Base-by-base conservation (phyloP, 202 grass and related monocot genomes). In the Digitaria exilis region DNA sequence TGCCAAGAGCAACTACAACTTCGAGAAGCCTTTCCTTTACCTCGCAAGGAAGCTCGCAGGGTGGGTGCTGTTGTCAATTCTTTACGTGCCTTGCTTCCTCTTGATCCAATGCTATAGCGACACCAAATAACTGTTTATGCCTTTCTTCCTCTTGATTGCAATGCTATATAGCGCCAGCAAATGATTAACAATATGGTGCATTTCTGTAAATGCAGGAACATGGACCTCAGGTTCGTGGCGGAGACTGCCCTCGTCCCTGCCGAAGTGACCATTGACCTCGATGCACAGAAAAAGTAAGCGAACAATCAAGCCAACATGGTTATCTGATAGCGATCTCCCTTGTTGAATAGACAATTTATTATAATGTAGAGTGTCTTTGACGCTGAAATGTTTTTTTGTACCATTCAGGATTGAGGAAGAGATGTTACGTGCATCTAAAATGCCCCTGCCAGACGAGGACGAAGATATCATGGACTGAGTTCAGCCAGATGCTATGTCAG, bases 1-100 rank as follows among this genome's bases (percentile, higher is more conserved):
- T 37, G 90, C 90, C 43, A 92, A 92, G 83, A 92, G 87, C 45
- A 92, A 92, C 73, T 91, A 91, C 42, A 92, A 89, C 55, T 92
- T 92, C 76, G 90, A 92, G 90, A 92, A 89, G 67, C 87, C 87
- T 32, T 92, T 92, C 64, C 90, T 92, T 44, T 92, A 84, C 81
- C 77, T 92, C 55, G 86, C 90, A 51, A 88, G 87, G 69, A 92
- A 92, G 83, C 75, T 92, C 7, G 34, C 83, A 34, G 90, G 90
- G 87, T 92, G 88, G 77, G 52, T 74, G 52, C 21, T 21, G 24
- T 46, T 21, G 0, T 26, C 13, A 69, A 69, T 69, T 69, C 5
- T 58, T 6, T 31, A 6, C 55, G 66, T 39, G 6, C n/a, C n/a
- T 6, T n/a, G 7, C 12, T 43, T 25, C 41, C n/a, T 69, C 39